phyloP scores from a whole-genome alignment of 805 yeast species.

The Teunomyces aglyptinius region DNA sequence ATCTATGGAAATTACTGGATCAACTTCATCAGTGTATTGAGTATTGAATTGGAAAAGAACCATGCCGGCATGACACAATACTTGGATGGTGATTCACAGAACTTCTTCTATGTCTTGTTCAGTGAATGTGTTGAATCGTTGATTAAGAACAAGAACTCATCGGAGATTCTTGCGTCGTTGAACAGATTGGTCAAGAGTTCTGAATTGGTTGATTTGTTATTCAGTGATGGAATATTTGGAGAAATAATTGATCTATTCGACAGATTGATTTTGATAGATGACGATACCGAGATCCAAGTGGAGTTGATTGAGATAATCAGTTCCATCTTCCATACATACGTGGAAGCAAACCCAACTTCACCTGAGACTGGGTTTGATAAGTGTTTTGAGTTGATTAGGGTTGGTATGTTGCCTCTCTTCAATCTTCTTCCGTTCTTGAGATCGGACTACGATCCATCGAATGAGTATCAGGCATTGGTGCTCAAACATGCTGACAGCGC shows the following conservation, averaged over 20 bases:
- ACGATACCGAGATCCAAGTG: slow-evolving; percentile 58
- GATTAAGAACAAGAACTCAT: slow-evolving; percentile 46
- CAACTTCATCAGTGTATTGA: slow-evolving; percentile 72
- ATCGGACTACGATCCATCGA: slow-evolving; percentile 38
- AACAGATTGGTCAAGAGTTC: slow-evolving; percentile 54
- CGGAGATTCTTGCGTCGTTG: slow-evolving; percentile 48
- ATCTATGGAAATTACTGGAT: slow-evolving; percentile 67
- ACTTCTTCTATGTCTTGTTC: slow-evolving; percentile 74
- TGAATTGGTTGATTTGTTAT: slow-evolving; percentile 56
- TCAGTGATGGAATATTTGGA: slow-evolving; percentile 64
- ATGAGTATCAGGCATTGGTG: slow-evolving; percentile 22
- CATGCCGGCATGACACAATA: slow-evolving; percentile 43
- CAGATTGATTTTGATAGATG: slow-evolving; percentile 61
- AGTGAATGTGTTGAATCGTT: slow-evolving; percentile 81
- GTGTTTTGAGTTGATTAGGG: slow-evolving; percentile 74
- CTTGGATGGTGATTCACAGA: slow-evolving; percentile 55
- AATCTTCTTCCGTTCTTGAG: slow-evolving; percentile 58
- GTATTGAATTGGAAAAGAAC: slow-evolving; percentile 57
- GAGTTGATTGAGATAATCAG: slow-evolving; percentile 41
- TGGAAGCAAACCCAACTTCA: slow-evolving; percentile 37
- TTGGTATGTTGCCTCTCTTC: slow-evolving; percentile 62
- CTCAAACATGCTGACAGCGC: slow-evolving; percentile 31
- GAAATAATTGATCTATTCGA: slow-evolving; percentile 79
- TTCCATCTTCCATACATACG: slow-evolving; percentile 28
- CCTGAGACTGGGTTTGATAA: slow-evolving; percentile 64